Evolutionary conservation across 352 stramenopile species (phyloP).

Genomic region (Phytophthora idaei): DNA sequence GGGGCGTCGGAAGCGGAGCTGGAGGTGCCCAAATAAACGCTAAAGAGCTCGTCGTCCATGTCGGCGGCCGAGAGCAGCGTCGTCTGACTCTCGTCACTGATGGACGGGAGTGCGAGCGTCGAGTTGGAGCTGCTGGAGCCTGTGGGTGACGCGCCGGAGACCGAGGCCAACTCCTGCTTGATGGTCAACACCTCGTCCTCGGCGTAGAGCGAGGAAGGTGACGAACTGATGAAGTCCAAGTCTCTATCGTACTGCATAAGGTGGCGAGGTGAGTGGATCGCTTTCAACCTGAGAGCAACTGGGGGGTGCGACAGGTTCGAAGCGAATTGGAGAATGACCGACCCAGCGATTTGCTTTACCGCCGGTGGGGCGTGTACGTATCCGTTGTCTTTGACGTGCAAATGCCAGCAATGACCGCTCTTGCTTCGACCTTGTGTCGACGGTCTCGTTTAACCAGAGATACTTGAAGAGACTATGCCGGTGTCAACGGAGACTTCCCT

Average conservation of each 20-base stretch:
- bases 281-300: not conserved
- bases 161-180: constrained; percentile 35
- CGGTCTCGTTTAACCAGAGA: constrained; percentile 12
- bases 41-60: constrained; percentile 64
- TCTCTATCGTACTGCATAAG: constrained; percentile 27
- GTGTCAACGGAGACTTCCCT: not conserved
- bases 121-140: constrained; percentile 15
- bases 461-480: constrained; percentile 8
- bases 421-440: constrained; percentile 27
- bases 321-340: constrained; percentile 26
- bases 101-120: constrained; percentile 23
- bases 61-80: constrained; percentile 23
- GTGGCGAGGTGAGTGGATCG: not conserved
- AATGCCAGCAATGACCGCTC: constrained; percentile 3
- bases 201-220: constrained; percentile 25
- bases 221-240: constrained; percentile 26
- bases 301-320: constrained; percentile 7
- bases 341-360: constrained; percentile 10
- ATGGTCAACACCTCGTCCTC: constrained; percentile 33
- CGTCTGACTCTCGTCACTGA: constrained; percentile 11
- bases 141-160: constrained; percentile 24
- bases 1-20: not conserved
- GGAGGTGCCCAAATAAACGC: constrained; percentile 37
- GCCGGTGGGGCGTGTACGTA: constrained; percentile 11
- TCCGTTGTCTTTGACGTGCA: constrained; percentile 9